Evolutionary conservation across 805 yeast genomes (phyloP).

Genomic region (Candida orba): DNA sequence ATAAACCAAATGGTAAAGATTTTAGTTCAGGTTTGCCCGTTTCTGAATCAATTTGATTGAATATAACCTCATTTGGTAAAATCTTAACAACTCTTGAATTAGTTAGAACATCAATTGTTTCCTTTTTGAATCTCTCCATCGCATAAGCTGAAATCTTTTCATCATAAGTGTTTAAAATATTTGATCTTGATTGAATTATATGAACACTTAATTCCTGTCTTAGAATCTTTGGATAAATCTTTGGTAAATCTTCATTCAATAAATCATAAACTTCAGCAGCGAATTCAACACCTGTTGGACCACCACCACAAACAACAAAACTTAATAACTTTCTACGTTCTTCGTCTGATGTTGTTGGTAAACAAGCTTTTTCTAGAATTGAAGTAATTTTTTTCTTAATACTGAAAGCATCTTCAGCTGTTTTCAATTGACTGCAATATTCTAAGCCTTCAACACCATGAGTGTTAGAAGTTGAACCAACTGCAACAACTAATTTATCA

Average conservation of each 20-base stretch:
- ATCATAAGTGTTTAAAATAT: slow-evolving; percentile 63
- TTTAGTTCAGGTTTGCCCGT: slow-evolving; percentile 35
- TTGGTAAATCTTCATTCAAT: slow-evolving; percentile 55
- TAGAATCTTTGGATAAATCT: slow-evolving; percentile 49
- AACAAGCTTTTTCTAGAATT: slow-evolving; percentile 53
- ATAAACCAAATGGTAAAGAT: slow-evolving; percentile 57
- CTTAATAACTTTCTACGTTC: slow-evolving; percentile 55
- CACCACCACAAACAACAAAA: slow-evolving; percentile 68
- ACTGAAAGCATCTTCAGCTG: slow-evolving; percentile 56
- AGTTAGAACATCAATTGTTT: slow-evolving; percentile 53
- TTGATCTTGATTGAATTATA: slow-evolving; percentile 61
- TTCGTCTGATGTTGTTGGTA: slow-evolving; percentile 57
- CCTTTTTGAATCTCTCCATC: slow-evolving; percentile 53
- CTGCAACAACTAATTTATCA: slow-evolving; percentile 61
- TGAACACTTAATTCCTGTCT: slow-evolving; percentile 61
- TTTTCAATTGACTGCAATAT: slow-evolving; percentile 53
- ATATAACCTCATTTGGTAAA: slow-evolving; percentile 48
- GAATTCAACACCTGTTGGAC: slow-evolving; percentile 69
- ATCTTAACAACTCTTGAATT: slow-evolving; percentile 59
- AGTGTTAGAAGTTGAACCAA: slow-evolving; percentile 61
- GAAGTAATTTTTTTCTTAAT: slow-evolving; percentile 48
- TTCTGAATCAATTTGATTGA: slow-evolving; percentile 39
- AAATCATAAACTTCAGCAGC: slow-evolving; percentile 67
- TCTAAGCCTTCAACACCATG: slow-evolving; percentile 68
- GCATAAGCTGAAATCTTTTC: slow-evolving; percentile 59